Conservation (phyloP, 129 eudicot species). For the carrot (Daucus carota) region DH1_v3.0 NC_030381.2:41942001-41942500, state of each 20-base stretch:
- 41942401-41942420: slow-evolving; percentile 98
- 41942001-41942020: slow-evolving; percentile 99
- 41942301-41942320: not conserved
- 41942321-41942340: not conserved
- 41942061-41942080: not conserved
- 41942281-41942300: not conserved
- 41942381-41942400: slow-evolving; percentile 95
- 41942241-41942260: slow-evolving; percentile 45
- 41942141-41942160: slow-evolving; percentile 96
- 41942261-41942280: not conserved
- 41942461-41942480: slow-evolving; percentile 30
- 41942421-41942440: slow-evolving; percentile 91
- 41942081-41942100: not conserved
- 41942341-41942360: slow-evolving; percentile 86
- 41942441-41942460: slow-evolving; percentile 95
- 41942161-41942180: slow-evolving; percentile 99
- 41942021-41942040: not conserved
- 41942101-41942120: not conserved
- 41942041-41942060: not conserved
- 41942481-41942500: not conserved
- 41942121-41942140: slow-evolving; percentile 56
- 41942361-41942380: slow-evolving; percentile 99
- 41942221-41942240: slow-evolving; percentile 99
- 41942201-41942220: slow-evolving; percentile 96
- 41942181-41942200: slow-evolving; percentile 94